Conservation (phyloP, 371 early-diverging fungal species). For the Pancytospora philotis region DNA sequence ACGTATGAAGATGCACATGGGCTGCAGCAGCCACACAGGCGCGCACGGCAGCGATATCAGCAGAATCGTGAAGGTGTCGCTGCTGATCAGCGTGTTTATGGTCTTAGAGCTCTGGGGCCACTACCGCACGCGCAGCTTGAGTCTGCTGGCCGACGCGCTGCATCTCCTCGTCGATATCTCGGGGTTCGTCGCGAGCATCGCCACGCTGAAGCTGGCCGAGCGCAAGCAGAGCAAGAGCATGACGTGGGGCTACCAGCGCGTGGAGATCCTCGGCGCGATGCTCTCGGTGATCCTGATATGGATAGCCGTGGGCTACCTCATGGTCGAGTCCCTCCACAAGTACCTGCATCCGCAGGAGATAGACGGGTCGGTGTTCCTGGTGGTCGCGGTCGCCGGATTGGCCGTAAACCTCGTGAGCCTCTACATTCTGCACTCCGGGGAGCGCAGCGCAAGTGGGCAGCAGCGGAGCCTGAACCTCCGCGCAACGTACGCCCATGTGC, state of each 20-base stretch:
- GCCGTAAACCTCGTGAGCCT: constrained; percentile 63
- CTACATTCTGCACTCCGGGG: constrained; percentile 32
- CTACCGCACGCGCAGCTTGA: constrained; percentile 43
- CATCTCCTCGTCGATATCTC: constrained; percentile 52
- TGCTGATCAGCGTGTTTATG: constrained; percentile 49
- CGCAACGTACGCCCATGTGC: constrained; percentile 75
- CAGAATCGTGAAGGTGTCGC: constrained; percentile 34
- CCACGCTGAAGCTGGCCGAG: constrained; percentile 43
- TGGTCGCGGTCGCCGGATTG: constrained; percentile 70
- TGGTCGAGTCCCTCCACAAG: constrained; percentile 68
- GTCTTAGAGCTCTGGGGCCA: constrained; percentile 54
- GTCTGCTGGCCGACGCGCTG: constrained; percentile 49
- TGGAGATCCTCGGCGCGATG: constrained; percentile 72
- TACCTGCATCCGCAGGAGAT: constrained; percentile 65
- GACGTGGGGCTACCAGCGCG: constrained; percentile 70
- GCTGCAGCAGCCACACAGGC: constrained; percentile 24
- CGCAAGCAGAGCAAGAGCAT: constrained; percentile 24
- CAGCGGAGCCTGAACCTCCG: constrained; percentile 64
- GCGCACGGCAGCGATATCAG: constrained; percentile 43
- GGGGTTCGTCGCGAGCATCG: constrained; percentile 50
- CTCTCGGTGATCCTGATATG: constrained; percentile 70
- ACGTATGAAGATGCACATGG: too few relatives aligned
- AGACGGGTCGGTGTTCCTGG: constrained; percentile 67
- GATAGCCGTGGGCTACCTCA: constrained; percentile 66
- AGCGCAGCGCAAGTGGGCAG: constrained; percentile 26